A percentile compares a stretch with the other conserved stretches of the same genome.
These are phyloP conservation scores for Cucurbita moschata DNA, from an alignment of 306 rosid species.

Conservation along the genomic window DNA sequence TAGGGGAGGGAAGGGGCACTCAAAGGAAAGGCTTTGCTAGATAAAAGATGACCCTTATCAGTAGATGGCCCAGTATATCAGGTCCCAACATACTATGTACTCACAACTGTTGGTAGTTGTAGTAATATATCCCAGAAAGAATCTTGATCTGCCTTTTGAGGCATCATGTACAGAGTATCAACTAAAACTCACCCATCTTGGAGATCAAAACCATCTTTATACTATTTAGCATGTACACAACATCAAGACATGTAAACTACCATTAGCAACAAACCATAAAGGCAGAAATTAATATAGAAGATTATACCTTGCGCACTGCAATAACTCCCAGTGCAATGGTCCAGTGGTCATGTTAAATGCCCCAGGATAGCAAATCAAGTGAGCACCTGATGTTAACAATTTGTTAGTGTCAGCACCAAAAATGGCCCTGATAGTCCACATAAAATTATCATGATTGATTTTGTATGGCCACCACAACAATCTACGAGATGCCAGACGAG, in stretches of 20 bases:
- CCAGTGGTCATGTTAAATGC: conserved; percentile 99
- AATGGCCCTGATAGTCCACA: not conserved
- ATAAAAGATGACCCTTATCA: not conserved
- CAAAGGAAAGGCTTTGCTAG: not conserved
- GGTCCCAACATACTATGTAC: not conserved
- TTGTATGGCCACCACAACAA: not conserved
- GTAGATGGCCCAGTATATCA: not conserved
- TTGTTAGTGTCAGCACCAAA: not conserved
- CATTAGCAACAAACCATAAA: not conserved
- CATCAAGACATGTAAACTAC: not conserved
- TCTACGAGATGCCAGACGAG: not conserved
- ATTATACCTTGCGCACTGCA: conserved; percentile 78
- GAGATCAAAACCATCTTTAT: not conserved
- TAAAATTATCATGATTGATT: not conserved
- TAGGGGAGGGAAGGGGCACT: not conserved
- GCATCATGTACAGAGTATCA: not conserved
- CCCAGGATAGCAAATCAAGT: conserved; percentile 93
- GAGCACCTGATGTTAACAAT: conserved; percentile 71
- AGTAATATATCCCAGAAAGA: not conserved
- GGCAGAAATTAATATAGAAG: not conserved
- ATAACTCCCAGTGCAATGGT: conserved; percentile 95
- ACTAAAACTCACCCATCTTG: not conserved
- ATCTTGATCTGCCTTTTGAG: not conserved
- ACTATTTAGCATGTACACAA: not conserved
- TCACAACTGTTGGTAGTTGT: not conserved